Conservation (phyloP, 768 basidiomycete species). For the Leccinum subtestaceum region DNA sequence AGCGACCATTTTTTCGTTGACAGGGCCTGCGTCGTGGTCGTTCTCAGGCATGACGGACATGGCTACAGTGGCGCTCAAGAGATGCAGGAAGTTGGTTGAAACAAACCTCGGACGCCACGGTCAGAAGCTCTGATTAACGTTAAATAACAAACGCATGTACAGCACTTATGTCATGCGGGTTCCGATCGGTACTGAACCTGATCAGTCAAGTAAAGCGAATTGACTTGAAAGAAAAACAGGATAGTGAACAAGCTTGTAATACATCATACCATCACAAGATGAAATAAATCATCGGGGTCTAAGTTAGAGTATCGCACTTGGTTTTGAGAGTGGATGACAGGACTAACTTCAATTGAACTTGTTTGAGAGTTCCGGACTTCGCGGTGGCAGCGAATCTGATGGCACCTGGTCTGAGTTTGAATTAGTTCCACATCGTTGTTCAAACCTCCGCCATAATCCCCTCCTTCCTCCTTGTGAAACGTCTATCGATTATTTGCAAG, state of each 20-base stretch:
- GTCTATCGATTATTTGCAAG: no score
- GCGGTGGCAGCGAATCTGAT: background rate
- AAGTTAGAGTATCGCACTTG: background rate
- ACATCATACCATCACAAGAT: background rate
- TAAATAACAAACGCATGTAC: background rate
- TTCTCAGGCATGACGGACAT: background rate
- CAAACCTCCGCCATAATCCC: background rate
- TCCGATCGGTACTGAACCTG: background rate
- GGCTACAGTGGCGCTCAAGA: background rate
- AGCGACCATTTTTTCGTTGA: background rate
- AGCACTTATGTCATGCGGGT: background rate
- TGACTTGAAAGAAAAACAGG: background rate
- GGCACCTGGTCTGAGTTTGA: background rate
- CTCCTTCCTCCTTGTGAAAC: background rate
- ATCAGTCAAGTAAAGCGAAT: background rate
- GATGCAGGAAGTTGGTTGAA: background rate
- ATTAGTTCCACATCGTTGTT: background rate
- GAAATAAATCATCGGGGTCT: background rate
- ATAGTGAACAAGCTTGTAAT: background rate
- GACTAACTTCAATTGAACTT: background rate
- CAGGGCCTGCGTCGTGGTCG: background rate
- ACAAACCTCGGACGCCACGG: background rate
- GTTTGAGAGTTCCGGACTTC: background rate
- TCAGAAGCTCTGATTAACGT: background rate
- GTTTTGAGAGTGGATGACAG: background rate